A percentile compares a stretch with the other conserved stretches of the same genome.
Conservation (phyloP, 129 eudicot species). For the Chrysanthemum seticuspe region DNA sequence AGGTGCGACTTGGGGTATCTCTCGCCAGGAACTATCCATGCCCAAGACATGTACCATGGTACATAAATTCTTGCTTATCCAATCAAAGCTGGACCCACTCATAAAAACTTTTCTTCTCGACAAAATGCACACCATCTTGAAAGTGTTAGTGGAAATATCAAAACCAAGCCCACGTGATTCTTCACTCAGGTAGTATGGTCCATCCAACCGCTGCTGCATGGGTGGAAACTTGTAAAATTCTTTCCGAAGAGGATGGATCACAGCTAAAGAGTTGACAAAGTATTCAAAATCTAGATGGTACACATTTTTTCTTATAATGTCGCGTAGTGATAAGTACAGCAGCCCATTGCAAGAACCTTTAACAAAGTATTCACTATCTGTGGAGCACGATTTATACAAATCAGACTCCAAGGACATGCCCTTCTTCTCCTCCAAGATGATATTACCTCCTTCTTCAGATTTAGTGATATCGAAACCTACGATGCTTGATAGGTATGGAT, state of each 20-base stretch:
- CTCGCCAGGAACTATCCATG: background rate
- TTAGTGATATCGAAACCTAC: background rate
- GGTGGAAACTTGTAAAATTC: background rate
- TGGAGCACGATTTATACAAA: too few relatives aligned
- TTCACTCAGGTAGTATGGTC: background rate
- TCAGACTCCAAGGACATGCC: background rate
- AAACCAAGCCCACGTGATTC: background rate
- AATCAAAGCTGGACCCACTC: background rate
- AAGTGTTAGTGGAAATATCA: background rate
- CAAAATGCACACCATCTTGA: conserved; percentile 3
- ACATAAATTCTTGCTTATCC: background rate
- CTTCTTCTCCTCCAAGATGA: background rate
- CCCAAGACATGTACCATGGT: conserved; percentile 8
- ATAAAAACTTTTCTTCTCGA: too few relatives aligned
- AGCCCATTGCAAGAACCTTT: conserved; percentile 4
- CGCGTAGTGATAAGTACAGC: background rate
- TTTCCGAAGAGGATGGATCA: conserved; percentile 11
- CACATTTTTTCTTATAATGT: too few relatives aligned
- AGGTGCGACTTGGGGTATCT: background rate
- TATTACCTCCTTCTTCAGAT: background rate
- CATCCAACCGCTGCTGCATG: background rate
- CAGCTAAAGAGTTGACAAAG: background rate
- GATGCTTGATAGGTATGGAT: background rate
- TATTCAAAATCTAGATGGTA: too few relatives aligned
- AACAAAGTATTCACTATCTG: background rate